Evolutionary conservation across 192 early-diverging fungal species (phyloP).

Genomic region (Podila clonocystis): DNA sequence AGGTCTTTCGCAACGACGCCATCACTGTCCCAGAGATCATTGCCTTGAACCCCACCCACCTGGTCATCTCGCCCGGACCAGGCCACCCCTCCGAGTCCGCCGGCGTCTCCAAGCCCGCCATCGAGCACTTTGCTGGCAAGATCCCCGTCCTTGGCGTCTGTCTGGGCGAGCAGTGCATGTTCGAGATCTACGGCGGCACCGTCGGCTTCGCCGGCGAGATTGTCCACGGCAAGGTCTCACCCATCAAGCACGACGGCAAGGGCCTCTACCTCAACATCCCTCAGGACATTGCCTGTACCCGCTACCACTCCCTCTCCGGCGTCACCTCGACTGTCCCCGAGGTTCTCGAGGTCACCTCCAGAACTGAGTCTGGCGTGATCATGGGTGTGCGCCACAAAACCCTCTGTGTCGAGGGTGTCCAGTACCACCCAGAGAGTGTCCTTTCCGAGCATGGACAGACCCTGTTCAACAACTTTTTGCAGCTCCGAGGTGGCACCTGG

Average conservation of each 20-base stretch:
- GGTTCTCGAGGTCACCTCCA: slow-evolving; percentile 86
- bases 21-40: slow-evolving; percentile 87
- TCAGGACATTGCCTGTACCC: slow-evolving; percentile 88
- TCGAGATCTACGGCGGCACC: slow-evolving; percentile 92
- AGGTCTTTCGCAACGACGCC: slow-evolving; percentile 94
- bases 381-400: slow-evolving; percentile 96
- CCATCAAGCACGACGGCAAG: slow-evolving; percentile 90
- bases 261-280: slow-evolving; percentile 88
- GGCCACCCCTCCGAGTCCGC: slow-evolving; percentile 92
- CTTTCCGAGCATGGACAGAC: slow-evolving; percentile 89
- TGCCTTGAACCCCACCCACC: slow-evolving; percentile 87
- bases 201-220: slow-evolving; percentile 96
- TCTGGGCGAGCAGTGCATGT: slow-evolving; percentile 98
- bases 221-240: slow-evolving; percentile 95
- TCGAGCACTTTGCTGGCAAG: slow-evolving; percentile 90
- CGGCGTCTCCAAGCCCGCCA: slow-evolving; percentile 90
- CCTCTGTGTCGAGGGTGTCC: slow-evolving; percentile 94
- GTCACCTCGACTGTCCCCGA: slow-evolving; percentile 84
- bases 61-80: slow-evolving; percentile 97
- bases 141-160: slow-evolving; percentile 98
- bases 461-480: slow-evolving; percentile 93
- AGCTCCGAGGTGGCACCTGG: slow-evolving; percentile 90
- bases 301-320: slow-evolving; percentile 97
- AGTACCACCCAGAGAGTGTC: slow-evolving; percentile 99
- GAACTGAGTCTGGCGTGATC: slow-evolving; percentile 82